Conservation (phyloP, 2,329 filamentous ascomycete species). For the Aureobasidium vineae region DNA sequence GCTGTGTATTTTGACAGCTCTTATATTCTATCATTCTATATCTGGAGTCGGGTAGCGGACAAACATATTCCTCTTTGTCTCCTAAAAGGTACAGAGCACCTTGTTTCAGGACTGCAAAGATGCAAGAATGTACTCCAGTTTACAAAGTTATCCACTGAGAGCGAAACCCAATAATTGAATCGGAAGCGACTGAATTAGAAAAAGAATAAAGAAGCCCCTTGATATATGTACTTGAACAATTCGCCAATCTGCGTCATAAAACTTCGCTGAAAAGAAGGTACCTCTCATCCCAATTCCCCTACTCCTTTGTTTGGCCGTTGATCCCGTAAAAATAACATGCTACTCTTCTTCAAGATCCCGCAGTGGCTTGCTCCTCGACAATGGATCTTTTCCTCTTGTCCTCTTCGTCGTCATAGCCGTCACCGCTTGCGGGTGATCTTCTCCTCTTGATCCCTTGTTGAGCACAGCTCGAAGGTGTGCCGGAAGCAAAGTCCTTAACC, state of each 20-base stretch:
- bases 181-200: too few relatives aligned
- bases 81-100: too few relatives aligned
- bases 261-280: not conserved
- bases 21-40: not conserved
- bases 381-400: constrained; percentile 5
- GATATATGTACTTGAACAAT: too few relatives aligned
- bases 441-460: not conserved
- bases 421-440: not conserved
- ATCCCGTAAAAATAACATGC: not conserved
- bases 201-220: too few relatives aligned
- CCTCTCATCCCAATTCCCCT: not conserved
- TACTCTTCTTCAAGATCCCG: not conserved
- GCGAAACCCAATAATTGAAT: too few relatives aligned
- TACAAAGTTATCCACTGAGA: too few relatives aligned
- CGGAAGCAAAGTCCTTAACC: constrained; percentile 5
- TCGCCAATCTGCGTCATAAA: not conserved
- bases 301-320: not conserved
- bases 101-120: too few relatives aligned
- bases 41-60: not conserved
- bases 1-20: not conserved
- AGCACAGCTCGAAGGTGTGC: not conserved
- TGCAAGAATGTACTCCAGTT: too few relatives aligned
- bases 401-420: not conserved
- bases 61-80: too few relatives aligned
- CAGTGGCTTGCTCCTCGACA: not conserved